Percentiles rank a stretch among this genome's conserved stretches.
Evolutionary conservation across 306 rosid genomes (phyloP).

Genomic region (Glycyrrhiza uralensis): DNA sequence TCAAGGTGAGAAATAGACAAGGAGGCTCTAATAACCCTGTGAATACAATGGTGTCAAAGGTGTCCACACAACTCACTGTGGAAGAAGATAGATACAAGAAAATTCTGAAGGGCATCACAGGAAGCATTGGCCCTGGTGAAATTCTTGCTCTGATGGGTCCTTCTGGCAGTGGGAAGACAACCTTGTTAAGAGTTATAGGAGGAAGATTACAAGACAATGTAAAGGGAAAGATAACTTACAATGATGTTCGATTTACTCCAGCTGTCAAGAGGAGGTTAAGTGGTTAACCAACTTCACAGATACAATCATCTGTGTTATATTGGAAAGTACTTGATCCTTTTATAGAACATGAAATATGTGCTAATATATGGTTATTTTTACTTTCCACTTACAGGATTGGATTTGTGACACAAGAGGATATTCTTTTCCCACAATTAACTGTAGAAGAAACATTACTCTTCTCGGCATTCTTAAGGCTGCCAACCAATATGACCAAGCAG

Average conservation of each 20-base stretch:
- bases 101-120: conserved; percentile 82
- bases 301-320: not conserved
- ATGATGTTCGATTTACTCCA: conserved; percentile 60
- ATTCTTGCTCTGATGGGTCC: conserved; percentile 98
- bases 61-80: conserved; percentile 40
- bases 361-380: not conserved
- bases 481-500: conserved; percentile 61
- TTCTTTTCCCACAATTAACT: conserved; percentile 78
- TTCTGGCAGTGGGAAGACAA: conserved; percentile 97
- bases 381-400: conserved; percentile 61
- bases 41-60: conserved; percentile 55
- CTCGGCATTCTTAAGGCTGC: conserved; percentile 81
- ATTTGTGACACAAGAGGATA: conserved; percentile 95
- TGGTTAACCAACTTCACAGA: conserved; percentile 35
- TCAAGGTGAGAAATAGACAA: conserved; percentile 54
- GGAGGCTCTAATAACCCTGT: conserved; percentile 42
- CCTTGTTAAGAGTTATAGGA: conserved; percentile 79
- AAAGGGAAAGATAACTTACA: conserved; percentile 75
- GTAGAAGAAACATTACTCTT: conserved; percentile 85
- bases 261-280: conserved; percentile 81
- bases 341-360: not conserved
- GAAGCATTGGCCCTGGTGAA: conserved; percentile 91
- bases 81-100: conserved; percentile 61
- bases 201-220: conserved; percentile 71
- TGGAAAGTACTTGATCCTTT: not conserved